Base-by-base conservation (phyloP, 192 early-diverging fungal species). In the Gamsiella multidivaricata region DNA sequence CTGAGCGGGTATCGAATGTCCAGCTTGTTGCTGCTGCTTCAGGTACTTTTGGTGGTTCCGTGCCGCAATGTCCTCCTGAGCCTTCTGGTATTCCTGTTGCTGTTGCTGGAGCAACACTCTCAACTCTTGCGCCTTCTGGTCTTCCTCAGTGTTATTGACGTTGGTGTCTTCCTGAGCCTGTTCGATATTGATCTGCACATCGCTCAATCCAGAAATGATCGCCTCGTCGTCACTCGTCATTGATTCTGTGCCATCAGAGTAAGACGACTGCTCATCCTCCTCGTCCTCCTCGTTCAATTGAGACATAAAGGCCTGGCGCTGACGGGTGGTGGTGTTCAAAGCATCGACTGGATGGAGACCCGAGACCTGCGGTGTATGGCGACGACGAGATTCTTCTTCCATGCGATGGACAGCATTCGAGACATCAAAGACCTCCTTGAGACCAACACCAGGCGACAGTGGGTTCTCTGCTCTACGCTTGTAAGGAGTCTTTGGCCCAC, bases 341-440 rank as follows among this genome's bases (percentile, higher is more conserved):
- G 67, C 61, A 56, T 71, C 74, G 9, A 51, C 46, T 17, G 73
- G 64, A 32, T 76, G 66, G 37, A 66, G 59, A 23, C 47, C 58
- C 22, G 64, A 41, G 4, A 54, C 14, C 51, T 74, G 62, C 2
- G 64, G 54, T 33, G 59, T 18, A 26, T 66, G 62, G 6, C 81
- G 81, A 46, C 55, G 66, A 46, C 69, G 80, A 17, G 83, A 64
- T 41, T 92, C 88, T 65, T 92, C 88, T 53, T 87, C 91, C 83
- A 92, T 89, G 23, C 92, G 85, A 54, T 91, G 91, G 42, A 94
- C 89, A 36, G 92, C 91, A 65, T 89, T 92, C 25, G 90, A 88
- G 57, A 94, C 82, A 69, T 92, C 90, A 65, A 91, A 90, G 17
- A 89, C 89, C 61, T 92, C 84, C 68, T 92, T 94, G 61, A 94